Conservation (phyloP, 306 rosid genomes). For the Canavalia gladiata region DNA sequence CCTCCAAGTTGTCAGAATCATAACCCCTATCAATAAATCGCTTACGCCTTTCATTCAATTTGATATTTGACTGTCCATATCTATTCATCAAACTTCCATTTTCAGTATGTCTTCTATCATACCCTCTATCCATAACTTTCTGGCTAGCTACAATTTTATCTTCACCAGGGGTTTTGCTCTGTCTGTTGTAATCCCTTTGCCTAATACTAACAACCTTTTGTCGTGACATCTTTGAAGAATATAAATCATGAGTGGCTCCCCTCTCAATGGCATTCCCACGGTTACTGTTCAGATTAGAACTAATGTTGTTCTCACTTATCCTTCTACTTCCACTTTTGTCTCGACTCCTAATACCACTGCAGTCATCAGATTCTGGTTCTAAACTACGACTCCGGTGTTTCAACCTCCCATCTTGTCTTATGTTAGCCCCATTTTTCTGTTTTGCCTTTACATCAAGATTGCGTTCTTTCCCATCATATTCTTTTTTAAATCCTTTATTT, state of each 20-base stretch:
- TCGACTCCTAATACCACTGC: conserved; percentile 22
- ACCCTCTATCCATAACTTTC: conserved; percentile 24
- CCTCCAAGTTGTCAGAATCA: conserved; percentile 54
- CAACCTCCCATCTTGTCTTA: conserved; percentile 41
- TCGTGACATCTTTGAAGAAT: conserved; percentile 40
- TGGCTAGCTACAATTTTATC: conserved; percentile 49
- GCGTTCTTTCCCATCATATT: conserved; percentile 47
- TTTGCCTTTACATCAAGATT: conserved; percentile 43
- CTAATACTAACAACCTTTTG: conserved; percentile 41
- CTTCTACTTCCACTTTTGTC: conserved; percentile 44
- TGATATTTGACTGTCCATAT: conserved; percentile 43
- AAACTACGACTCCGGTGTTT: conserved; percentile 45
- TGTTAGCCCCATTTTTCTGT: conserved; percentile 45
- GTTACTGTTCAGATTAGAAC: conserved; percentile 23
- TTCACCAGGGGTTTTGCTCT: conserved; percentile 41
- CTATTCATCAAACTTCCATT: conserved; percentile 47
- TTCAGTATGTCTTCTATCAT: conserved; percentile 46
- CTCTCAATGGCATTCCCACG: conserved; percentile 21
- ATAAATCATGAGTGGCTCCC: conserved; percentile 15
- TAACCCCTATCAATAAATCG: conserved; percentile 45
- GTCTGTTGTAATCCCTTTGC: conserved; percentile 47
- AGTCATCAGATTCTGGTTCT: conserved; percentile 46
- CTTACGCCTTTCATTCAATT: conserved; percentile 49
- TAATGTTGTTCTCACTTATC: conserved; percentile 22
- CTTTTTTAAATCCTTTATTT: conserved; percentile 43